These are phyloP conservation scores for Parasitella parasitica DNA, from an alignment of 371 early-diverging fungal genomes.

Conservation along the genomic window DNA sequence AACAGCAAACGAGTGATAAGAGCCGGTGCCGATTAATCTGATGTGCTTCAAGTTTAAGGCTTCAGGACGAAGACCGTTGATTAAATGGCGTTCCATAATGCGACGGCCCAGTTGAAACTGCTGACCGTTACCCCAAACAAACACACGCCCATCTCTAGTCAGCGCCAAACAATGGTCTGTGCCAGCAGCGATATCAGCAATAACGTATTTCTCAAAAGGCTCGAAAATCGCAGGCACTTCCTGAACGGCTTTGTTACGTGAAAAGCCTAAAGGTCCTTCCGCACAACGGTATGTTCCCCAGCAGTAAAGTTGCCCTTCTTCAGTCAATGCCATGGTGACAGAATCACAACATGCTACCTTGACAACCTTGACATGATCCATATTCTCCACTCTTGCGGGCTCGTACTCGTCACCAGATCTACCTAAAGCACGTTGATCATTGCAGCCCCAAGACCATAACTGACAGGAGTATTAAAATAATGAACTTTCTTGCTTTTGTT, in stretches of 20 bases:
- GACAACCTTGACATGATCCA: conserved; percentile 70
- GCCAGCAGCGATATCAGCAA: conserved; percentile 86
- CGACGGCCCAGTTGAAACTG: conserved; percentile 92
- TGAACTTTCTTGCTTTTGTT: neutral
- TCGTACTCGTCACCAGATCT: conserved; percentile 79
- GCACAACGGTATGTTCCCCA: conserved; percentile 93
- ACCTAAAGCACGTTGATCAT: conserved; percentile 98
- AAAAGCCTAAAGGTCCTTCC: conserved; percentile 75
- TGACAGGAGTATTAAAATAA: no score
- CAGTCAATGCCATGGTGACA: conserved; percentile 85
- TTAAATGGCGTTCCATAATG: conserved; percentile 66
- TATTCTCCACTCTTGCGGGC: conserved; percentile 62
- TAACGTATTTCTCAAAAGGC: conserved; percentile 35
- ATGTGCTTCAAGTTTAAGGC: conserved; percentile 59
- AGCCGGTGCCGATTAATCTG: conserved; percentile 74
- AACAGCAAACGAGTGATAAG: conserved; percentile 86
- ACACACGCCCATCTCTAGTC: conserved; percentile 73
- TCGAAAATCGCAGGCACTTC: conserved; percentile 58
- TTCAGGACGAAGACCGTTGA: conserved; percentile 62
- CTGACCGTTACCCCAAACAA: conserved; percentile 95
- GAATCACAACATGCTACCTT: conserved; percentile 95
- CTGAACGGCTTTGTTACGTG: conserved; percentile 66
- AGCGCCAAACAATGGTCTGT: conserved; percentile 90
- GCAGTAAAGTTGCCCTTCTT: conserved; percentile 82
- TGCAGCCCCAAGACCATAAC: conserved; percentile 97